Evolutionary conservation across 345 rosid genomes (phyloP).

Genomic region (Gossypium thurberi): DNA sequence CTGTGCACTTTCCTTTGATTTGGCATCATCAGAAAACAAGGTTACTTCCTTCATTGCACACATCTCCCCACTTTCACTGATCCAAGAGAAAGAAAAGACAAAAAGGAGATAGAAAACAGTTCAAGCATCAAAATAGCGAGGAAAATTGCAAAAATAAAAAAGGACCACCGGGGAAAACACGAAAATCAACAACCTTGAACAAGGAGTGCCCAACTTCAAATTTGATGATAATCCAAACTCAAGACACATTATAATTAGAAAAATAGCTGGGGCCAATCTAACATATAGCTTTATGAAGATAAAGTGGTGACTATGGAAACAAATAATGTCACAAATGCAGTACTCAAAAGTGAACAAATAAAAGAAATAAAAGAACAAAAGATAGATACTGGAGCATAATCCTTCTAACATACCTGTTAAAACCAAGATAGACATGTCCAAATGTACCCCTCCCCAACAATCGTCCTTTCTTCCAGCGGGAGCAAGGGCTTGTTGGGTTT

Average conservation of each 20-base stretch:
- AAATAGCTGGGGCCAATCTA: not conserved
- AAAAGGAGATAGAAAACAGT: conserved; percentile 12
- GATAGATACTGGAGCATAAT: not conserved
- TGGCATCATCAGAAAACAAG: conserved; percentile 68
- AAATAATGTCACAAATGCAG: not conserved
- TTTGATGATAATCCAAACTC: conserved; percentile 1
- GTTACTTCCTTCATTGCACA: conserved; percentile 92
- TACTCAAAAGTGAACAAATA: not conserved
- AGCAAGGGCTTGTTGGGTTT: conserved; percentile 61
- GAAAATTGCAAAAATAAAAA: not conserved
- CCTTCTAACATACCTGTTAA: conserved; percentile 44
- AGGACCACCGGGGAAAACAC: not conserved
- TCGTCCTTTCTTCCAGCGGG: conserved; percentile 60
- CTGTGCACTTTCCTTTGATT: conserved; percentile 69
- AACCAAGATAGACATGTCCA: conserved; percentile 65
- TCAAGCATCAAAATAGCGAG: conserved; percentile 1
- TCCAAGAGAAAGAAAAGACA: conserved; percentile 7
- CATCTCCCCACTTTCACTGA: conserved; percentile 79
- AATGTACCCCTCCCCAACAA: conserved; percentile 61
- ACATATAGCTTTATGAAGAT: not conserved
- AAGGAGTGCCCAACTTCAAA: not conserved
- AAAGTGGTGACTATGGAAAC: not conserved
- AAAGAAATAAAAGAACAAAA: not conserved
- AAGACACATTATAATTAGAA: not conserved
- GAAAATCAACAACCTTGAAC: not conserved